phyloP scores from a whole-genome alignment of 148 eudicot species.

The Persicaria tinctoria region DNA sequence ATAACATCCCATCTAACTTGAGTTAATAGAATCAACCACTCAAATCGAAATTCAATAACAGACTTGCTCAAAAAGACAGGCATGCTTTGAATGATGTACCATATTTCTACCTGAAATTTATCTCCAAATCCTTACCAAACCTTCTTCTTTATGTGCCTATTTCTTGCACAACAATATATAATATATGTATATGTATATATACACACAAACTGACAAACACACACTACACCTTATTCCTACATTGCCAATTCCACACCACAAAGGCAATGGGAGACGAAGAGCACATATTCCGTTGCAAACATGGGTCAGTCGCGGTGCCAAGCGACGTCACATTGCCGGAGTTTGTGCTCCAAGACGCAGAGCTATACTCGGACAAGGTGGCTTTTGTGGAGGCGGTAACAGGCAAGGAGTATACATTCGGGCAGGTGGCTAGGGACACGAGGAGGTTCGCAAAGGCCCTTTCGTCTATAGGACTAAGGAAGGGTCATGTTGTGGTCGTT shows the following conservation, averaged over 20 bases:
- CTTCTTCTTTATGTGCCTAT: background rate
- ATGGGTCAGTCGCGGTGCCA: conserved; percentile 48
- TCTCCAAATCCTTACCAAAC: background rate
- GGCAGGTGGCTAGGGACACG: conserved; percentile 52
- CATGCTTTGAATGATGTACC: background rate
- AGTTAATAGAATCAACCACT: too few species aligned
- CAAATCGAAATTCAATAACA: background rate
- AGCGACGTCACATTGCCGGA: conserved; percentile 61
- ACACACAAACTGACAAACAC: background rate
- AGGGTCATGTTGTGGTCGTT: conserved; percentile 72
- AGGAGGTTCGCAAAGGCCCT: conserved; percentile 82
- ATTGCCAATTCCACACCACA: background rate
- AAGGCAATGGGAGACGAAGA: conserved; percentile 38
- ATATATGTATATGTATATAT: background rate
- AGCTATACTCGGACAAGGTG: conserved; percentile 52
- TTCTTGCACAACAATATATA: background rate
- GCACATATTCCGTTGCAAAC: conserved; percentile 55
- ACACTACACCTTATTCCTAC: background rate
- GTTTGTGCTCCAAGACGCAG: conserved; percentile 64
- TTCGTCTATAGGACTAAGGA: conserved; percentile 83
- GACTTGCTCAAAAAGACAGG: background rate
- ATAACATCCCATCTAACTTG: too few species aligned
- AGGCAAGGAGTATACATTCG: conserved; percentile 58
- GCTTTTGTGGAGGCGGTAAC: conserved; percentile 69
- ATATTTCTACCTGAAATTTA: background rate